Evolutionary conservation across 257 asterid genomes (phyloP).

Genomic region (Phtheirospermum japonicum): DNA sequence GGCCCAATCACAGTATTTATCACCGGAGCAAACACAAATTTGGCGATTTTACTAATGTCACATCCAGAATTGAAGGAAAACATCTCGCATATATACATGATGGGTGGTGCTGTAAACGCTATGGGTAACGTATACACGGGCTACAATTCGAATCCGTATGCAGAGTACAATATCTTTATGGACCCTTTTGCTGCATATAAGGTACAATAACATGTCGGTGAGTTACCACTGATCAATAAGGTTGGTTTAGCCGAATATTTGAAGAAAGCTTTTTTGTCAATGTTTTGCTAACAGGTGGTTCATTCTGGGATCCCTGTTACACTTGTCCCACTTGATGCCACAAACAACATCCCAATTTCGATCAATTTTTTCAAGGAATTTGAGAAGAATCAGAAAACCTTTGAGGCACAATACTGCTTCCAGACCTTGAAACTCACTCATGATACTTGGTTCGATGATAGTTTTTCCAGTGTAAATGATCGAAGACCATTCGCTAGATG

Average conservation of each 20-base stretch:
- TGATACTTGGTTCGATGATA: conserved; percentile 61
- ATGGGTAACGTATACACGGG: conserved; percentile 69
- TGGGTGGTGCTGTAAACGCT: conserved; percentile 84
- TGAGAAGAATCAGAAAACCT: conserved; percentile 73
- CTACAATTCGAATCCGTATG: conserved; percentile 65
- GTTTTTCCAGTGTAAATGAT: conserved; percentile 56
- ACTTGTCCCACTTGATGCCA: conserved; percentile 87
- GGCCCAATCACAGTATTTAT: conserved; percentile 65
- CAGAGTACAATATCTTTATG: conserved; percentile 77
- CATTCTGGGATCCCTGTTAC: conserved; percentile 82
- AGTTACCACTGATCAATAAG: too few relatives aligned
- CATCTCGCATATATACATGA: conserved; percentile 61
- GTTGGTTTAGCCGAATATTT: neutral
- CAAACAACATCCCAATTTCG: conserved; percentile 75
- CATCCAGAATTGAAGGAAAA: conserved; percentile 75
- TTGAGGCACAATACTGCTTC: conserved; percentile 83
- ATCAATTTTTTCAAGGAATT: conserved; percentile 45
- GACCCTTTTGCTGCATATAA: conserved; percentile 95
- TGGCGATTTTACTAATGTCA: conserved; percentile 64
- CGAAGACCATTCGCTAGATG: neutral
- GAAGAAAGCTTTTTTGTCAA: too few relatives aligned
- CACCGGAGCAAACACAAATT: conserved; percentile 58
- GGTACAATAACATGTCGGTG: conserved; percentile 49
- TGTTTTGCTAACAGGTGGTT: conserved; percentile 49
- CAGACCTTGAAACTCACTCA: conserved; percentile 66